These are phyloP conservation scores for Candida khao-thaluensis DNA, from an alignment of 805 yeast genomes.

Conservation along the genomic window DNA sequence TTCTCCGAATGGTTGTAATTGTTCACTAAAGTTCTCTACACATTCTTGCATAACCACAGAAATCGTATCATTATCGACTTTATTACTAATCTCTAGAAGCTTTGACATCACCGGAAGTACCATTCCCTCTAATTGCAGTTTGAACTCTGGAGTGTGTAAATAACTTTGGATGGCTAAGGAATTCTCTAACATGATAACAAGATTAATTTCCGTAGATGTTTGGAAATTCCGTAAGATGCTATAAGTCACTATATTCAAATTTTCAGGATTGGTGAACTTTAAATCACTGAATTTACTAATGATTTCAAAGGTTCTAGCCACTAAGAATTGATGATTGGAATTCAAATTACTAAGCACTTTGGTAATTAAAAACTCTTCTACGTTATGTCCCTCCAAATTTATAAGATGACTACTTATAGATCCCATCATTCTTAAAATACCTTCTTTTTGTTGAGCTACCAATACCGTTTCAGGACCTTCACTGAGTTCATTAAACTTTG, in stretches of 20 bases:
- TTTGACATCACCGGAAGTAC: conserved; percentile 83
- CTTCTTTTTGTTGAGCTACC: conserved; percentile 65
- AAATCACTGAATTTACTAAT: conserved; percentile 64
- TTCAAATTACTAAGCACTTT: conserved; percentile 72
- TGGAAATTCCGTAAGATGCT: conserved; percentile 34
- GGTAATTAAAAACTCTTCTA: conserved; percentile 64
- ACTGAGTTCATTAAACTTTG: conserved; percentile 26
- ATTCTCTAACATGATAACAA: conserved; percentile 81
- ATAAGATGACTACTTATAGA: conserved; percentile 58
- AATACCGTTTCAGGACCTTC: conserved; percentile 42
- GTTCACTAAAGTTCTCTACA: conserved; percentile 84
- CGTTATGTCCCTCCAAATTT: conserved; percentile 35
- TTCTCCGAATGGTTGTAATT: conserved; percentile 80
- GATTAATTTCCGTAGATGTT: conserved; percentile 25
- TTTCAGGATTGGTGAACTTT: conserved; percentile 39
- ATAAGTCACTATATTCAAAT: conserved; percentile 27
- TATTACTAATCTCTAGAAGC: conserved; percentile 69
- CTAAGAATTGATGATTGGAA: conserved; percentile 62
- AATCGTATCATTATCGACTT: conserved; percentile 82
- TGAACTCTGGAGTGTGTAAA: conserved; percentile 61
- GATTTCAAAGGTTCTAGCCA: conserved; percentile 72
- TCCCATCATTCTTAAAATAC: conserved; percentile 76
- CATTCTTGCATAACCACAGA: conserved; percentile 93
- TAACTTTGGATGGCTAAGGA: conserved; percentile 84
- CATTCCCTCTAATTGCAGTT: conserved; percentile 62